Base-by-base conservation (phyloP, 2,329 filamentous ascomycete genomes). In the Metarhizium guizhouense region DNA sequence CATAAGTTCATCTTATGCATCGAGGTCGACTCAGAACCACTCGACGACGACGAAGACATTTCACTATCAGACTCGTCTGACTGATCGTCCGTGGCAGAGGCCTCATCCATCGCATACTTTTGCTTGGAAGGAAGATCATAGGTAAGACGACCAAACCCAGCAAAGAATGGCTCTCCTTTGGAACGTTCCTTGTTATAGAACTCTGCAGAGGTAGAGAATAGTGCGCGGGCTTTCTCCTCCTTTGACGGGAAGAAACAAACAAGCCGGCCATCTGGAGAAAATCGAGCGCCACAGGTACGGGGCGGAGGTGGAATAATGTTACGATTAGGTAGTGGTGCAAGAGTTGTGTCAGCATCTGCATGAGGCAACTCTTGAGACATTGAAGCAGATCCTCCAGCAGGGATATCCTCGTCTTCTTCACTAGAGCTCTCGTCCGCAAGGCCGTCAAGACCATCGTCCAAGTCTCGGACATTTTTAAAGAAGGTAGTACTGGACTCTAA, bases 401-500 rank as follows among this genome's bases (percentile, higher is more conserved):
- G 75, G 11, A 80, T 78, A 29, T 78, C 75, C 49, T 75, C 75
- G 43, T 91, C 88, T 25, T 92, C 89, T 60, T 92, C 88, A 63
- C 88, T 95, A 3, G 90, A 96, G 61, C 89, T 93, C 60, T 94
- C 90, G 56, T 88, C 87, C 34, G 75, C 79, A 40, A 84, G 69
- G 3, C 73, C 81, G 57, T 79, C 80, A 6, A 81, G 64, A 50
- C 78, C 76, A 63, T 83, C 78, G 54, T 82, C 82, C 7, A 84
- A 69, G 60, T 88, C 85, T 60, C 84, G 78, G 11, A 86, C 81
- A 59, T 82, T 82, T 59, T 83, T 82, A 64, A 86, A 84, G 58
- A 82, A 79, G 0, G 77, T 79, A 6, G 81, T 82, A 63, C 82
- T 85, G 47, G 73, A 75, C 51, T 83, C 79, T 4, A 86, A 72